Base-by-base conservation (phyloP, 495 filamentous ascomycete species). In the Penicillium silybi region DNA sequence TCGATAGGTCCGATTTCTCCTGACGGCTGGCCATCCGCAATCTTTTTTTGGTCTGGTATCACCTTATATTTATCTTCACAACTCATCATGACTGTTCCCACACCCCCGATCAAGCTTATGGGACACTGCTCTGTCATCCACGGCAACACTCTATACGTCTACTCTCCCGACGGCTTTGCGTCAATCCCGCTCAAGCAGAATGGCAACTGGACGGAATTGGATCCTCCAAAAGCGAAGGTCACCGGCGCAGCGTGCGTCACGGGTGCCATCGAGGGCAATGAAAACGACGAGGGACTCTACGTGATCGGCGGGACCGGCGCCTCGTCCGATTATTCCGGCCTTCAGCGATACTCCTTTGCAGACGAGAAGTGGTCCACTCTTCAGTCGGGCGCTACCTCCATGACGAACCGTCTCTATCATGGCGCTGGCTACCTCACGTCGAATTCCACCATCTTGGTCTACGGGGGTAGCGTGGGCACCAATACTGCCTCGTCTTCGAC, bases 121-220 rank as follows among this genome's bases (percentile, higher is more conserved):
- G 83, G 86, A 70, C 82, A 86, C 59, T 98, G 93, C 70, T 93
- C 90, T 15, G 81, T 85, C 50, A 79, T 98, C 46, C 75, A 88
- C 69, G 77, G 92, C 65, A 84, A 88, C 67, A 93, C 86, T 16
- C 81, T 98, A 15, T 98, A 96, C 71, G 84, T 84, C 10, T 97
- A 89, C 61, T 88, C 89, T 34, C 64, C 81, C 17, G 69, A 78
- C 44, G 88, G 85, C 19, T 90, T 98, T 50, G 84, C 88, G 61
- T 86, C 86, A 4, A 71, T 97, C 34, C 69, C 74, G 17, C 73
- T 98, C 54, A 60, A 76, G 54, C 58, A 82, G 48, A 88, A 89
- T 47, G 86, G 78, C 20, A 67, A 75, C 64, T 98, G 93, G 93
- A 70, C 75, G 45, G 55, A 73, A 49, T 61, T 95, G 48, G 0